These are phyloP conservation scores for Epichloe hybrida DNA, from an alignment of 2,329 filamentous ascomycete species.

Conservation along the genomic window DNA sequence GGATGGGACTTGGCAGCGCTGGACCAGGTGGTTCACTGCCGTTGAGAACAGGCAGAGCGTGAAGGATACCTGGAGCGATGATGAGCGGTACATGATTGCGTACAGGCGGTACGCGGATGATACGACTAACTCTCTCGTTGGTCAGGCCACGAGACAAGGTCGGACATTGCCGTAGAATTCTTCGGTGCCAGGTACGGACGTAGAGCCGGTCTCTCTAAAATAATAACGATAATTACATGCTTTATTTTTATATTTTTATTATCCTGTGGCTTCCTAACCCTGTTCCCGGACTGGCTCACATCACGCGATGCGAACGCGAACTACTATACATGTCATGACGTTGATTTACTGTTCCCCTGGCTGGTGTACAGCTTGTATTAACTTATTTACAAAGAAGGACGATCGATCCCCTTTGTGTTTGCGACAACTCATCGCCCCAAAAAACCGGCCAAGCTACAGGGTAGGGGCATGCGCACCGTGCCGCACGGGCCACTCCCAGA, in stretches of 20 bases:
- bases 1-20: conserved; percentile 47
- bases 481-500: not conserved
- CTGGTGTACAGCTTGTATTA: not conserved
- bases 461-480: not conserved
- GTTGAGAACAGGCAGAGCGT: conserved; percentile 48
- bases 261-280: too few species aligned
- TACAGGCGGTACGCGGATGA: conserved; percentile 57
- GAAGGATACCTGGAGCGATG: conserved; percentile 52
- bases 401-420: too few species aligned
- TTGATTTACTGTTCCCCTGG: too few species aligned
- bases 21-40: conserved; percentile 50
- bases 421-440: too few species aligned
- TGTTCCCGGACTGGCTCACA: too few species aligned
- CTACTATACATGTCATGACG: too few species aligned
- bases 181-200: not conserved
- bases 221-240: too few species aligned
- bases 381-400: too few species aligned
- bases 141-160: conserved; percentile 48
- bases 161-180: conserved; percentile 36
- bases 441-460: not conserved
- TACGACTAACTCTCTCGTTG: conserved; percentile 46
- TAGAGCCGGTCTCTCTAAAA: not conserved
- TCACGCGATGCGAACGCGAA: too few species aligned
- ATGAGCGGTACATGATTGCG: conserved; percentile 51
- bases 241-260: too few species aligned